These are phyloP conservation scores for Fusarium redolens DNA, from an alignment of 2,329 filamentous ascomycete species.

Conservation along the genomic window DNA sequence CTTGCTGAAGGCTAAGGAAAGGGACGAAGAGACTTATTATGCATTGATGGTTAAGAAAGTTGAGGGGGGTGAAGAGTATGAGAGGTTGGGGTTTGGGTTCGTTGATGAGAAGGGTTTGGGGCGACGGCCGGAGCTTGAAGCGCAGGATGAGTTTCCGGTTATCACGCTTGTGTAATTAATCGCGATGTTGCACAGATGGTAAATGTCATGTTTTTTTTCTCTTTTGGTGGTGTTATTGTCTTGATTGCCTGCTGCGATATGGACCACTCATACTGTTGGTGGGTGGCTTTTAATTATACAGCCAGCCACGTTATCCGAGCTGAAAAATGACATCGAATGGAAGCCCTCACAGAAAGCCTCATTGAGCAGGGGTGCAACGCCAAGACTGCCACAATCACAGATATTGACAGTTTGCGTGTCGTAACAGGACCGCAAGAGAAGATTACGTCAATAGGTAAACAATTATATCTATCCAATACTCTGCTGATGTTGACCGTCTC, in stretches of 20 bases:
- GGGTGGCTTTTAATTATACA: background rate
- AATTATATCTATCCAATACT: too few relatives aligned
- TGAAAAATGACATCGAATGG: background rate
- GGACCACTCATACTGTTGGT: background rate
- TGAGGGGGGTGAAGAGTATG: background rate
- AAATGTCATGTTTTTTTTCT: too few relatives aligned
- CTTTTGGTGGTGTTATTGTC: background rate
- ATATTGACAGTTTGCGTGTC: rapidly evolving
- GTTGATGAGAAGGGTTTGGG: background rate
- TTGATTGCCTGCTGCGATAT: background rate
- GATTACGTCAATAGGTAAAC: background rate
- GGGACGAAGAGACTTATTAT: rapidly evolving
- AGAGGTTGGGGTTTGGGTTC: background rate
- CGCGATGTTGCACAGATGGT: too few relatives aligned
- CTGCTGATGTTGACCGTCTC: too few relatives aligned
- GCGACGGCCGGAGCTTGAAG: background rate
- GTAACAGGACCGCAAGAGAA: background rate
- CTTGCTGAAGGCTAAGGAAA: background rate
- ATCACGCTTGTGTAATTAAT: background rate
- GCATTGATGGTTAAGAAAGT: background rate
- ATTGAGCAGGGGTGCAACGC: background rate
- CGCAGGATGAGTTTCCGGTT: background rate
- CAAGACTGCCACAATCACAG: background rate
- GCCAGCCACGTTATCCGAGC: background rate
- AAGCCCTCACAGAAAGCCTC: background rate